Evolutionary conservation across 768 basidiomycete genomes (phyloP).

Genomic region (Hypholoma fasciculare): DNA sequence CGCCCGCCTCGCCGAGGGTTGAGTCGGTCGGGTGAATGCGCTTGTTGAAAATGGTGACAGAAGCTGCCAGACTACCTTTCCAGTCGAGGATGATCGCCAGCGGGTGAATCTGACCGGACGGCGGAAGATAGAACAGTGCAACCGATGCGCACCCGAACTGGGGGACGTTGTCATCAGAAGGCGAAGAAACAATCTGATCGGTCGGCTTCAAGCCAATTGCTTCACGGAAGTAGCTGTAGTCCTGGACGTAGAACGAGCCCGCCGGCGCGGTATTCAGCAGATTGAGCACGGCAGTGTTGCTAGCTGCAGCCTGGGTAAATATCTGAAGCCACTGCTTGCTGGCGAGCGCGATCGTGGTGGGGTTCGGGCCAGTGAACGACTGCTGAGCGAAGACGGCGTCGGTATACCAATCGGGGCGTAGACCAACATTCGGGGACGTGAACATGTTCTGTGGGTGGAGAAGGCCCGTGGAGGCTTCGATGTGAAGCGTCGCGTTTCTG

Average conservation of each 20-base stretch:
- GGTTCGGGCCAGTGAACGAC: slow-evolving; percentile 28
- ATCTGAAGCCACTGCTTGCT: slow-evolving; percentile 17
- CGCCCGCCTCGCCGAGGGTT: slow-evolving; percentile 14
- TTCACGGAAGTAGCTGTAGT: slow-evolving; percentile 26
- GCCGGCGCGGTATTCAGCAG: slow-evolving; percentile 9
- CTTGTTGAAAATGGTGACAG: slow-evolving; percentile 30
- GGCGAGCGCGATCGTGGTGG: slow-evolving; percentile 25
- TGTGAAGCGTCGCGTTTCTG: slow-evolving; percentile 14
- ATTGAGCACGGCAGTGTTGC: slow-evolving; percentile 9
- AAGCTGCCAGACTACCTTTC: slow-evolving; percentile 23
- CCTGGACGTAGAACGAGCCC: slow-evolving; percentile 20
- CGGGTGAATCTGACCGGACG: slow-evolving; percentile 27
- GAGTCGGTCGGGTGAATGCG: slow-evolving; percentile 13
- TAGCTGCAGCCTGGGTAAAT: slow-evolving; percentile 16
- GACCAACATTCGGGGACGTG: slow-evolving; percentile 25
- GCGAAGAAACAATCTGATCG: slow-evolving; percentile 7
- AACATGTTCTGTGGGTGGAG: slow-evolving; percentile 18
- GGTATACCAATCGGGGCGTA: slow-evolving; percentile 29
- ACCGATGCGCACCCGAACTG: slow-evolving; percentile 28
- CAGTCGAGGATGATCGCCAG: slow-evolving; percentile 30
- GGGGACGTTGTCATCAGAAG: background rate
- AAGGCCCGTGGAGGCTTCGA: slow-evolving; percentile 1
- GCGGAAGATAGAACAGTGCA: slow-evolving; percentile 24
- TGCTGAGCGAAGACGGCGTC: slow-evolving; percentile 31
- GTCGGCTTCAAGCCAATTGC: slow-evolving; percentile 14